Evolutionary conservation across 257 asterid species (phyloP).

Genomic region (Cynanchum wilfordii): DNA sequence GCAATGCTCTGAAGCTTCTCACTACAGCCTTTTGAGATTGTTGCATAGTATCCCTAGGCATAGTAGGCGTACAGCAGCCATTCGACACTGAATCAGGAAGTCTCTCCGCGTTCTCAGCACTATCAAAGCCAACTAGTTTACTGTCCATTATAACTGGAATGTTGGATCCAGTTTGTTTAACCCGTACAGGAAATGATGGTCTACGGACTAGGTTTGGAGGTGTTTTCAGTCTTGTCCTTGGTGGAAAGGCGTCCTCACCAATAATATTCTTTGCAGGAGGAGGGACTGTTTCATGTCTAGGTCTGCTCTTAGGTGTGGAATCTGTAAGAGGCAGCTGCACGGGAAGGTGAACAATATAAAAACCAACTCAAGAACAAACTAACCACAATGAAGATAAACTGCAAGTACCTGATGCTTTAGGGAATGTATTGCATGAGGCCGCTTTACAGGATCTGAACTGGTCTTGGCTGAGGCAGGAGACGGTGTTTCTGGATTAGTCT

Average conservation of each 20-base stretch:
- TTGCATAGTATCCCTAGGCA: slow-evolving; percentile 34
- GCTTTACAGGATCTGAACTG: slow-evolving; percentile 40
- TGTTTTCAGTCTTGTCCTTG: slow-evolving; percentile 49
- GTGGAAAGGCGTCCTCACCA: slow-evolving; percentile 49
- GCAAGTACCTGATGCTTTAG: slow-evolving; percentile 70
- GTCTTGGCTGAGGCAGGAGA: slow-evolving; percentile 33
- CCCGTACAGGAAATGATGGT: slow-evolving; percentile 51
- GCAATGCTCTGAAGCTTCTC: slow-evolving; percentile 41
- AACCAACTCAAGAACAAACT: slow-evolving; percentile 4
- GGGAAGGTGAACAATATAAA: slow-evolving; percentile 20
- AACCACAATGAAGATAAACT: slow-evolving; percentile 4
- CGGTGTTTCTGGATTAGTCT: slow-evolving; percentile 45
- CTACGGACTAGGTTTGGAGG: slow-evolving; percentile 50
- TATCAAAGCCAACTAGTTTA: slow-evolving; percentile 30
- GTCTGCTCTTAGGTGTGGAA: slow-evolving; percentile 59
- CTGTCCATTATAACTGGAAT: slow-evolving; percentile 29
- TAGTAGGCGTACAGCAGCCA: slow-evolving; percentile 22
- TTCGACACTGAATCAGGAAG: slow-evolving; percentile 27
- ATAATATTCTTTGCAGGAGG: slow-evolving; percentile 38
- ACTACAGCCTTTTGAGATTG: slow-evolving; percentile 33
- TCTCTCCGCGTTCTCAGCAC: slow-evolving; percentile 31
- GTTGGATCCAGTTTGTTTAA: slow-evolving; percentile 39
- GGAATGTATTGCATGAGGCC: slow-evolving; percentile 44
- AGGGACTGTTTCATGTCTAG: slow-evolving; percentile 58
- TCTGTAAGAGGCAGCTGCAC: slow-evolving; percentile 54